phyloP scores from a whole-genome alignment of 2,329 filamentous ascomycete genomes.

The Apiospora hydei region DNA sequence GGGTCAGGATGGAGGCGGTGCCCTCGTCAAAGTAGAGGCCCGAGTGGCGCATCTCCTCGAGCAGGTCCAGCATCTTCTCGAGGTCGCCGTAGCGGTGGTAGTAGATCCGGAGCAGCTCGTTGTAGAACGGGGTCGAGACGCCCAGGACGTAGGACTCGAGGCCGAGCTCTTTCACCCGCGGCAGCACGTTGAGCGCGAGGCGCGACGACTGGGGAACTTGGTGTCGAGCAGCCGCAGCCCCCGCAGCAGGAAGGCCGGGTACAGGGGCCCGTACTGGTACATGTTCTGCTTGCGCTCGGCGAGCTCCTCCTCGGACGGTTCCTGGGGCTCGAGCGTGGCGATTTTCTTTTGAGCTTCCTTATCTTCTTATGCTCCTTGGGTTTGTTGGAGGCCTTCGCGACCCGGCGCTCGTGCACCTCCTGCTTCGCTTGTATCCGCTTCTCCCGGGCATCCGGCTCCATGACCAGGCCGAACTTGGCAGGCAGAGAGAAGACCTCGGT shows the following conservation, averaged over 20 bases:
- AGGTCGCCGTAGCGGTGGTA: constrained; percentile 69
- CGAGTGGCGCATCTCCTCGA: constrained; percentile 71
- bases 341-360: constrained; percentile 28
- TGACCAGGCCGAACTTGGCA: constrained; percentile 58
- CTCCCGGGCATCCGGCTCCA: constrained; percentile 22
- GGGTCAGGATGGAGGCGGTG: constrained; percentile 50
- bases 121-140: constrained; percentile 73
- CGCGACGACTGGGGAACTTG: constrained; percentile 54
- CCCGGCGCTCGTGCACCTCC: neutral
- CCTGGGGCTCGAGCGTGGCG: constrained; percentile 4
- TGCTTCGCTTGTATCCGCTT: neutral
- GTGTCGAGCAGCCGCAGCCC: constrained; percentile 64
- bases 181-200: constrained; percentile 48
- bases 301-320: neutral
- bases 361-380: constrained; percentile 17
- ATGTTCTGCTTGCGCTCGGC: constrained; percentile 50
- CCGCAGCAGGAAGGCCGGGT: constrained; percentile 65
- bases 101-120: constrained; percentile 66
- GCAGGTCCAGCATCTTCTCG: constrained; percentile 58
- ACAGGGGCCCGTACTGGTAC: constrained; percentile 68
- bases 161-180: constrained; percentile 39
- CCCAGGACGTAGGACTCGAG: constrained; percentile 71
- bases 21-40: constrained; percentile 64
- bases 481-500: constrained; percentile 70
- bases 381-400: neutral